phyloP scores from a whole-genome alignment of 768 basidiomycete genomes.

The Roridomyces roridus region DNA sequence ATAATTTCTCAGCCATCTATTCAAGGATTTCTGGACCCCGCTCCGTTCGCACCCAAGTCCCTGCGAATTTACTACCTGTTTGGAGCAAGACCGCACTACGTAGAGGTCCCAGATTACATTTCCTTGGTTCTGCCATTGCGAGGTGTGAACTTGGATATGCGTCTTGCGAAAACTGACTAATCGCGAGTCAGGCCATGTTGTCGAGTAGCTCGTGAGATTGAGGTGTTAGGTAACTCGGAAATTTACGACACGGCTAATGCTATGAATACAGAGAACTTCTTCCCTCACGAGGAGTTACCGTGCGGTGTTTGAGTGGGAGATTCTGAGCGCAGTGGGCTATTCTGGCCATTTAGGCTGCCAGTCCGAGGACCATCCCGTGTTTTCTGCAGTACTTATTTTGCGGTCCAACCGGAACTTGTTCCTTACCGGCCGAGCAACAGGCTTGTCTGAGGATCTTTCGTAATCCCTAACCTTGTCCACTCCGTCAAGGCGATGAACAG shows the following conservation, averaged over 20 bases:
- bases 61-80: slow-evolving; percentile 81
- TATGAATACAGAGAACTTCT: neutral
- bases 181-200: slow-evolving; percentile 18
- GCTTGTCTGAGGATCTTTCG: slow-evolving; percentile 17
- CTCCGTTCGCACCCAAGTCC: slow-evolving; percentile 72
- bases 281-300: neutral
- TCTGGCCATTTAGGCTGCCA: neutral
- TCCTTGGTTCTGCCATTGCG: slow-evolving; percentile 76
- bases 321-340: too few species aligned
- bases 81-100: slow-evolving; percentile 73
- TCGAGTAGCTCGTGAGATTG: slow-evolving; percentile 16
- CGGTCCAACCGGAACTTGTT: neutral
- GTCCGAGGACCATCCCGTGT: neutral
- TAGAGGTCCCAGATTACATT: slow-evolving; percentile 75
- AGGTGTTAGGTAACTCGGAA: slow-evolving; percentile 8
- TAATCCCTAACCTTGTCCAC: slow-evolving; percentile 24
- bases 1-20: slow-evolving; percentile 59
- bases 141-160: slow-evolving; percentile 48
- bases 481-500: slow-evolving; percentile 18
- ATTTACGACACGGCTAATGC: slow-evolving; percentile 11
- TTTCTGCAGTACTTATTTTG: neutral
- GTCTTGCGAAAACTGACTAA: slow-evolving; percentile 11
- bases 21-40: slow-evolving; percentile 90
- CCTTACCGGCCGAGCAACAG: slow-evolving; percentile 7
- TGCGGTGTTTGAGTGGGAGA: too few species aligned